Base-by-base conservation (phyloP, 2,329 filamentous ascomycete genomes). In the Trichoderma guizhouense region DNA sequence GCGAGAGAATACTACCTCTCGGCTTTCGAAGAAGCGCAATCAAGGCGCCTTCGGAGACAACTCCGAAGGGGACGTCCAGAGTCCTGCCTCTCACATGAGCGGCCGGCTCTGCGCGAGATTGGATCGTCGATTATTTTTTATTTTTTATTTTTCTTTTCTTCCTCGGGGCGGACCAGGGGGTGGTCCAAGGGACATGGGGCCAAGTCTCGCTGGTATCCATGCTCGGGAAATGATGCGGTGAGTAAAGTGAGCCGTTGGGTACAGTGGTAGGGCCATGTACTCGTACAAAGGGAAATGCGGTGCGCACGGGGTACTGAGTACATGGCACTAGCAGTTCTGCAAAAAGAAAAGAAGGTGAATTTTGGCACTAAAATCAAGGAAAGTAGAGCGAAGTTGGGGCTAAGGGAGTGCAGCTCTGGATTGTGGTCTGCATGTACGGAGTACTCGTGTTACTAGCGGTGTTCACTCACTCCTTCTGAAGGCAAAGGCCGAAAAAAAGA, bases 211-310 rank as follows among this genome's bases (percentile, higher is more conserved):
- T 57, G 28, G 26, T n/a, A 68, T 68, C 53, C 65, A 60, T 69
- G 66, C 66, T 69, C 55, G 66, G 53, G 66, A 69, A 69, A 69
- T 69, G 66, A 69, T 69, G 66, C 66, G 66, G 66, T 69, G 66
- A 69, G 65, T 58, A 43, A 47, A 47, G 63, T 55, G 51, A 68
- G 65, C 18, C 26, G 15, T 43, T 30, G 36, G 34, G 28, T 28
- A 28, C 28, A 28, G 5, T 24, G 12, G 21, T 30, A 39, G 4
- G 26, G 47, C 51, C 51, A 51, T 24, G 26, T 55, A 58, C 18
- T 21, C 43, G 26, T n/a, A 21, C 24, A 30, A 28, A 26, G 32
- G 18, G n/a, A 43, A 43, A 43, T 9, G 39, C 9, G 43, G 43
- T 51, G 43, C 43, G 24, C 5, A 21, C 18, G 32, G 21, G 51